phyloP scores from a whole-genome alignment of 805 yeast genomes.

The Starmerella roubikii region DNA sequence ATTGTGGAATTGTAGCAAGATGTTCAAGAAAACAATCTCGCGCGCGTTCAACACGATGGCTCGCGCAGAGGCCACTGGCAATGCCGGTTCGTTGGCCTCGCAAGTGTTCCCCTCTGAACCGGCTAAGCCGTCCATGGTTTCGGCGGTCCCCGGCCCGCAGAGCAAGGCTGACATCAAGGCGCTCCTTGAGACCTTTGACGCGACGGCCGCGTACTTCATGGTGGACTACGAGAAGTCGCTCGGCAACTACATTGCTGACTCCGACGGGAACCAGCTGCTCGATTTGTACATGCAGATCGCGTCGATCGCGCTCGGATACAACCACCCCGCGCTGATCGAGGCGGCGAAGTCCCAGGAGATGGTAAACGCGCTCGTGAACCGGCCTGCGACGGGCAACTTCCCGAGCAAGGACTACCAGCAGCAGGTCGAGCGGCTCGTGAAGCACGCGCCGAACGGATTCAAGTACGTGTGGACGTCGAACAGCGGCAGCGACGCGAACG shows the following conservation, averaged over 20 bases:
- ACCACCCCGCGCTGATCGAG: constrained; percentile 60
- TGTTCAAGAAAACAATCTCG: no score
- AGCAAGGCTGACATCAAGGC: constrained; percentile 39
- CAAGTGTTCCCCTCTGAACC: constrained; percentile 67
- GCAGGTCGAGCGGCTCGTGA: constrained; percentile 44
- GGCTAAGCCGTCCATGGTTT: constrained; percentile 44
- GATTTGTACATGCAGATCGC: constrained; percentile 78
- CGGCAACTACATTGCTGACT: constrained; percentile 73
- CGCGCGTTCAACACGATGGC: neutral
- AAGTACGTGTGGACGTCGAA: constrained; percentile 64
- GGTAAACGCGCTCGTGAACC: constrained; percentile 60
- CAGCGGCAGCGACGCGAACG: constrained; percentile 82
- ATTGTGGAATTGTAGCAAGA: no score
- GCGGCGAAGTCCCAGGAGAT: constrained; percentile 57
- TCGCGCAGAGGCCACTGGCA: no score
- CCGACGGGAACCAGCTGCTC: constrained; percentile 60
- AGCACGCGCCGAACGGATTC: constrained; percentile 70
- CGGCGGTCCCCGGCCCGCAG: constrained; percentile 70
- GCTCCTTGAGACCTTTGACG: constrained; percentile 50
- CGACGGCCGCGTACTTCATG: constrained; percentile 59
- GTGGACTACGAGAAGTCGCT: constrained; percentile 61
- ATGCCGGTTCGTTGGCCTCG: constrained; percentile 19
- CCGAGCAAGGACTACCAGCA: constrained; percentile 47
- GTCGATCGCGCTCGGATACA: constrained; percentile 74
- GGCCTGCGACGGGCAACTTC: constrained; percentile 77